Evolutionary conservation across 2,329 filamentous ascomycete genomes (phyloP).

Genomic region (Geosmithia putterillii): DNA sequence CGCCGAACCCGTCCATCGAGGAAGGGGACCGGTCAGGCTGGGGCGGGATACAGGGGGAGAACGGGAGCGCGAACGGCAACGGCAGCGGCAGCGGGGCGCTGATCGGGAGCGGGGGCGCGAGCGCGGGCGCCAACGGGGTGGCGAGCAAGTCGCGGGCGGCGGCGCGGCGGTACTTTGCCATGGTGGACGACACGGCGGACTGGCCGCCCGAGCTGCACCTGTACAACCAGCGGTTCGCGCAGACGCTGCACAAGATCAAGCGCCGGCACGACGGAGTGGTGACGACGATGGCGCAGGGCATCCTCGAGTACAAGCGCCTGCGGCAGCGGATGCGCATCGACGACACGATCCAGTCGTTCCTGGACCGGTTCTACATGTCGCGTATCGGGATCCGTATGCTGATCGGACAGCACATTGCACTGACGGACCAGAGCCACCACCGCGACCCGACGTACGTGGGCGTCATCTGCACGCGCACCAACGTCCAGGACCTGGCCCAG

Average conservation of each 20-base stretch:
- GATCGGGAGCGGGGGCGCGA: slow-evolving; percentile 32
- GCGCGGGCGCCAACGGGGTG: slow-evolving; percentile 21
- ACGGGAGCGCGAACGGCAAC: slow-evolving; percentile 32
- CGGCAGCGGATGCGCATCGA: slow-evolving; percentile 97
- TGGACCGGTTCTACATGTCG: slow-evolving; percentile 99
- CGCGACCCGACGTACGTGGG: slow-evolving; percentile 91
- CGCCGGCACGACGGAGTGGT: slow-evolving; percentile 92
- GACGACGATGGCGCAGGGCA: slow-evolving; percentile 94
- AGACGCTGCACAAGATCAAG: slow-evolving; percentile 89
- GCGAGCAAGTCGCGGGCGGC: slow-evolving; percentile 26
- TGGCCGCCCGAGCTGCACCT: slow-evolving; percentile 93
- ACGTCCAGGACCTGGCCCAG: slow-evolving; percentile 85
- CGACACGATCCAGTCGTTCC: slow-evolving; percentile 90
- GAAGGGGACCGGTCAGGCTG: slow-evolving; percentile 67
- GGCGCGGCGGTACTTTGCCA: slow-evolving; percentile 66
- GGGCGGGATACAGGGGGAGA: slow-evolving; percentile 27
- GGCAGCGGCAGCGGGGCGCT: slow-evolving; percentile 13
- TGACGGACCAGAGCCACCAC: slow-evolving; percentile 85
- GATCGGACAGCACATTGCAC: slow-evolving; percentile 93
- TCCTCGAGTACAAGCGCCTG: slow-evolving; percentile 94
- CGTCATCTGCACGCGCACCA: slow-evolving; percentile 98
- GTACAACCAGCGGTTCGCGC: slow-evolving; percentile 85
- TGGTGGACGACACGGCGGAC: slow-evolving; percentile 74
- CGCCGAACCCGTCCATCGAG: slow-evolving; percentile 78
- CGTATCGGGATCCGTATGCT: slow-evolving; percentile 98